Evolutionary conservation across 345 rosid species (phyloP), one percentile per base, ranked within the genome.

Genomic region (Raphanus sativus): DNA sequence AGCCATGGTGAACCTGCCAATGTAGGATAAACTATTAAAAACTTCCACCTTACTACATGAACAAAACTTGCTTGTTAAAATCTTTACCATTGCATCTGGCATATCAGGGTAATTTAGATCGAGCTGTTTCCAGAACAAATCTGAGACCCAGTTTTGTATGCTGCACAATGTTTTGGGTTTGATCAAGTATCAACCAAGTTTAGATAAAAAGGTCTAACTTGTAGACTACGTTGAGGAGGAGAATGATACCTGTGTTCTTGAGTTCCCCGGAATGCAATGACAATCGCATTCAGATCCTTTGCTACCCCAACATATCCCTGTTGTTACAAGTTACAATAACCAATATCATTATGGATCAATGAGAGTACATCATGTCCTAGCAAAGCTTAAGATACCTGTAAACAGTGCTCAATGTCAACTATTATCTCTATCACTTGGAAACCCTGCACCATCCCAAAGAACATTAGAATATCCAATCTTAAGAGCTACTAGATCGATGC

Each of bases 51-150:
- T 54, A 32, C 66, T 75, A 33, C 65, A n/a, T n/a, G n/a, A n/a
- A n/a, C n/a, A n/a, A n/a, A n/a, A n/a, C n/a, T n/a, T n/a, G 42
- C 30, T 11, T 5, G 13, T 76, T 15, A 50, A 69, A 36, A 79
- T n/a, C n/a, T 91, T 13, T 29, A 94, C 98, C 96, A 89, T 92
- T 64, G 97, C 98, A 85, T 87, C 97, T 58, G 90, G 88, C 97
- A 94, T 89, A 80, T 87, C 97, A 67, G 98, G 98, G 80, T 92
- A 94, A 55, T 89, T 86, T 61, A 94, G 75, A 87, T 94, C 98
- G 12, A 92, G 98, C 84, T 94, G 96, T 83, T 94, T 86, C 98
- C 97, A 92, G 78, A 84, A 92, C 55, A 94, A 85, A 80, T 94
- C 98, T 80, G 87, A 88, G 68, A 92, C 71, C 98, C 98, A 94